Evolutionary conservation across 2,329 filamentous ascomycete species (phyloP), one percentile per base, ranked within the genome.

Genomic region (Lecanicillium sp.): DNA sequence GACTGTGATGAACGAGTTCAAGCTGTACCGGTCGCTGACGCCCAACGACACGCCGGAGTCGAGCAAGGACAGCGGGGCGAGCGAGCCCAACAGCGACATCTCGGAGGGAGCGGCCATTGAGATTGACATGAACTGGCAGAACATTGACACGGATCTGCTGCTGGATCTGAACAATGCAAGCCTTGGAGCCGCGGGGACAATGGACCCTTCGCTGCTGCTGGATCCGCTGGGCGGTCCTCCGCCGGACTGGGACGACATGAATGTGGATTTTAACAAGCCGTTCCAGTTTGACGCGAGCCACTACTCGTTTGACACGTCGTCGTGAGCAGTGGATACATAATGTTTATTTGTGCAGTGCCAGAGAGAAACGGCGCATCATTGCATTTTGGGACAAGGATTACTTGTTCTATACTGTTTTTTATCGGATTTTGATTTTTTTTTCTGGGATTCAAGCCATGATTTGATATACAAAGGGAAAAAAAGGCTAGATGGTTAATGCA

Each of bases 11-110:
- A 69, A 70, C 11, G 76, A 83, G 52, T 71, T 76, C 59, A 69
- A 63, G 46, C 65, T 76, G 8, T 81, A 79, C 56, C 72, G 74
- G 17, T 72, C 75, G 1, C 65, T 76, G 49, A 79, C 79, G 20
- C 79, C 79, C 1, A 79, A 81, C 51, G 78, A 83, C 57, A 84
- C 81, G 7, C 81, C 80, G 0, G 80, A 83, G 54, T 83, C 79
- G 2, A 78, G 71, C 61, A 81, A 82, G 60, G 79, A 83, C 49
- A 75, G 73, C 54, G 73, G 75, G 4, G 62, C 68, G 8, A 81
- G 79, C 33, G 79, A 83, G 56, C 76, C 78, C 9, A 82, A 75
- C 52, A 83, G 78, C 57, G 80, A 84, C 54, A 75, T 83, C 15
- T 73, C 77, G 3, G 80, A 83, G 49, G 69, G 68, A 5, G 69